Evolutionary conservation across 345 rosid genomes (phyloP), one percentile per base, ranked within the genome.

Genomic region (Lenwebbia sp.): DNA sequence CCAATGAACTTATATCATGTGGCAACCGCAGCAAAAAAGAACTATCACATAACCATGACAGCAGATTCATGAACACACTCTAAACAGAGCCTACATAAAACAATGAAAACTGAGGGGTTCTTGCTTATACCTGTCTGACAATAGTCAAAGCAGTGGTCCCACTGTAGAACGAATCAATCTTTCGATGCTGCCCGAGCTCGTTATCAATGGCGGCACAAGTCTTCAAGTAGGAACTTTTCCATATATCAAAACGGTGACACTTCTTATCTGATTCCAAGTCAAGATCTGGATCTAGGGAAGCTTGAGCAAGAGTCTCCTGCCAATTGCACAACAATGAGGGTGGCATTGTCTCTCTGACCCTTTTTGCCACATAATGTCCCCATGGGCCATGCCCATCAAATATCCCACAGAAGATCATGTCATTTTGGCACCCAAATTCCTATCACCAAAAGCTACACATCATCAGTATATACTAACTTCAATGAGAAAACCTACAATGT

Each of bases 361-460:
- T 93, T 86, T 96, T 96, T 4, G 99, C 92, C 52, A 97, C 99
- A 58, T 83, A 96, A 89, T 97, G 99, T 25, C 99, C 99, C 99
- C 99, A 97, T 1, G 93, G 94, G 86, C 99, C 99, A 60, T 97
- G 99, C 83, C 99, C 99, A 86, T 97, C 99, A 83, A 95, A 97
- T 89, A 97, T 92, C 86, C 99, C 99, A 70, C 99, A 97, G 62
- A 96, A 97, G 26, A 90, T 86, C 96, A 94, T 96, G 90, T 96
- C 99, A 85, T 86, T 94, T 89, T 97, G 95, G 86, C 96, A 91
- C 85, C 99, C 99, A 54, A 92, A 97, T 84, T 91, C 98, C 99
- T 97, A 2, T 70, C 81, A 30, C 40, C 44, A 85, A 83, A n/a
- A 25, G 85, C 82, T 87, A 87, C 25, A 87, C 17, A 40, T 57